These are phyloP conservation scores for Gastrolobium villosum DNA, from an alignment of 306 rosid species.

Conservation along the genomic window DNA sequence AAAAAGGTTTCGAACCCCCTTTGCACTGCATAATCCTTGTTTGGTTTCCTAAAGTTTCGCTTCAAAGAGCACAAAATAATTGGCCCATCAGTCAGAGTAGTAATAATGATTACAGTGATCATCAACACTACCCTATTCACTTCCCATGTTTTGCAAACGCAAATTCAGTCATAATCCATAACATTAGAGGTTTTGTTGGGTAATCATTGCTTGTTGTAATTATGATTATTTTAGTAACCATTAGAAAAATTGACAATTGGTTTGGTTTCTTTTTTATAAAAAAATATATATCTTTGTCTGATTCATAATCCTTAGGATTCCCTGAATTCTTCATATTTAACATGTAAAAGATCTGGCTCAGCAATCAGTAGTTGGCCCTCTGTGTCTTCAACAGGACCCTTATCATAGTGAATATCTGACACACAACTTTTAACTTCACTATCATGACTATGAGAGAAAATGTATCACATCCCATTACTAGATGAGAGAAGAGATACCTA, in stretches of 20 bases:
- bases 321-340: slow-evolving; percentile 52
- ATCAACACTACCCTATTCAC: slow-evolving; percentile 37
- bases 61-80: slow-evolving; percentile 7
- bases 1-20: no score
- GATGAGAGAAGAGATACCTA: background rate
- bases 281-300: background rate
- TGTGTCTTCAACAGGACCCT: slow-evolving; percentile 51
- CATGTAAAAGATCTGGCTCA: slow-evolving; percentile 41
- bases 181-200: slow-evolving; percentile 10
- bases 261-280: background rate
- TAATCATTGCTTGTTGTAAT: slow-evolving; percentile 19
- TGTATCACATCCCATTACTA: slow-evolving; percentile 31
- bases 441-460: slow-evolving; percentile 43
- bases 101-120: slow-evolving; percentile 40
- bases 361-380: slow-evolving; percentile 31
- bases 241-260: background rate
- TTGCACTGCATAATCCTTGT: background rate
- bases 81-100: slow-evolving; percentile 35
- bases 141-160: slow-evolving; percentile 4
- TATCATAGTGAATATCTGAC: slow-evolving; percentile 51
- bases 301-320: slow-evolving; percentile 61
- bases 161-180: slow-evolving; percentile 12
- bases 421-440: slow-evolving; percentile 49
- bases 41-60: slow-evolving; percentile 30
- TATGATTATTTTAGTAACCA: background rate